Percentiles rank a stretch among this genome's conserved stretches.
Evolutionary conservation across 768 basidiomycete species (phyloP).

Genomic region (Tylopilus felleus): DNA sequence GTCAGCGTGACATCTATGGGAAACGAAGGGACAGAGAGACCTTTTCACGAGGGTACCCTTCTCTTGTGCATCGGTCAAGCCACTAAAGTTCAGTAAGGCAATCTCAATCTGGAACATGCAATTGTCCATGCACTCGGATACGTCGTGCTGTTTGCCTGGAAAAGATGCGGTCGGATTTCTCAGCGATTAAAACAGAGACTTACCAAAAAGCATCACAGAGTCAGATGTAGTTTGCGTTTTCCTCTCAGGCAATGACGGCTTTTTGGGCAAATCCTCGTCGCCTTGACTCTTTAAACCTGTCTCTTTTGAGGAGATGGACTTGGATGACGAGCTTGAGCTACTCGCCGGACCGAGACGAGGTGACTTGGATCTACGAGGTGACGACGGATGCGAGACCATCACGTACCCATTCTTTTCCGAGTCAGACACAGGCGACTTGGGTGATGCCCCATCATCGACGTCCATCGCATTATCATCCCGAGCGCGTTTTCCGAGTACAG

Average conservation of each 20-base stretch:
- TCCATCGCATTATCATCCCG: conserved; percentile 54
- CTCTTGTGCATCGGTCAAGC: conserved; percentile 36
- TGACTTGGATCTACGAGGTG: conserved; percentile 36
- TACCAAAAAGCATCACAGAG: conserved; percentile 90
- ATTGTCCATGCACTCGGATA: conserved; percentile 98
- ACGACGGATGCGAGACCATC: conserved; percentile 36
- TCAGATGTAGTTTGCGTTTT: conserved; percentile 53
- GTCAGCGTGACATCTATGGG: conserved; percentile 1
- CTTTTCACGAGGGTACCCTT: conserved; percentile 83
- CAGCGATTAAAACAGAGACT: conserved; percentile 18
- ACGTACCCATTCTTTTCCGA: conserved; percentile 44
- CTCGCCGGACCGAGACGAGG: conserved; percentile 30
- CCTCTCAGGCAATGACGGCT: conserved; percentile 56
- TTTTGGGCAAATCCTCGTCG: conserved; percentile 35
- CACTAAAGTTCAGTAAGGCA: conserved; percentile 73
- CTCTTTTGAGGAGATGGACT: conserved; percentile 28
- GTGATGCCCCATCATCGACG: conserved; percentile 43
- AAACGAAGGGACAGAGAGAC: conserved; percentile 35
- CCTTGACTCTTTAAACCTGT: conserved; percentile 27
- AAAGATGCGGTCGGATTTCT: conserved; percentile 3
- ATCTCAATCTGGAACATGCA: conserved; percentile 99
- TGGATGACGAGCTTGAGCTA: conserved; percentile 29
- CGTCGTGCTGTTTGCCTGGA: conserved; percentile 92
- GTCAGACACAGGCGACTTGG: conserved; percentile 27
- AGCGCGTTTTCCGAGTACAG: conserved; percentile 68